A percentile compares a stretch with the other conserved stretches of the same genome.
Conservation (phyloP, 208 protist genomes). For the Naegleria fowleri region DNA sequence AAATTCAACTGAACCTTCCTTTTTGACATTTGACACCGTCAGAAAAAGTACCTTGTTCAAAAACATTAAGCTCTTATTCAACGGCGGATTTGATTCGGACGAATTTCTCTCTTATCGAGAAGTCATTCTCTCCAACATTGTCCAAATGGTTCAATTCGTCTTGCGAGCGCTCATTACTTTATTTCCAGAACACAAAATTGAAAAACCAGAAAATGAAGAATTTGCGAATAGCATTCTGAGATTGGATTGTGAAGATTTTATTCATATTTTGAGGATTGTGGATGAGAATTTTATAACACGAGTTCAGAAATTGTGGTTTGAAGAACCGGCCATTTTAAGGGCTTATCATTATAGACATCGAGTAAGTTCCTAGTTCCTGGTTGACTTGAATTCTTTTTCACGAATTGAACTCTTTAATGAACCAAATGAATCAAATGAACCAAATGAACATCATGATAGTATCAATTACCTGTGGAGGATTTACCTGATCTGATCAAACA, state of each 20-base stretch:
- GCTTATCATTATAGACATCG: not conserved
- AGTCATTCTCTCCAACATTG: not conserved
- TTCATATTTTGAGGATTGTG: conserved; percentile 12
- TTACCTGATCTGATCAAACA: conserved; percentile 33
- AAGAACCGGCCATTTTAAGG: not conserved
- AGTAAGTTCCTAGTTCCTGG: too few species aligned
- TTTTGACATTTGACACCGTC: conserved; percentile 24
- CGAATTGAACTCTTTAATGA: too few species aligned
- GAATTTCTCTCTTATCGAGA: conserved; percentile 8
- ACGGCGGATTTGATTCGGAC: not conserved
- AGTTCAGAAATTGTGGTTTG: conserved; percentile 20
- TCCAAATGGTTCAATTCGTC: conserved; percentile 2
- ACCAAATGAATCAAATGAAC: too few species aligned
- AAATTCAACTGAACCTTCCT: too few species aligned
- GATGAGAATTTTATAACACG: conserved; percentile 18
- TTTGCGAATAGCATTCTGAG: not conserved
- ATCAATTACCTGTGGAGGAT: conserved; percentile 21
- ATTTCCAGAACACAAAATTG: not conserved
- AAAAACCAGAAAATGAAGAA: not conserved
- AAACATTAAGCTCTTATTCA: conserved; percentile 8
- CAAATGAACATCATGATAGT: too few species aligned
- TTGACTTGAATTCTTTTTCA: too few species aligned
- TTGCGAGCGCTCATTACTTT: conserved; percentile 21
- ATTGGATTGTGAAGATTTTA: conserved; percentile 28
- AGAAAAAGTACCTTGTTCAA: conserved; percentile 42